These are phyloP conservation scores for Calonectria honghensis DNA, from an alignment of 2,329 filamentous ascomycete species.

Conservation along the genomic window DNA sequence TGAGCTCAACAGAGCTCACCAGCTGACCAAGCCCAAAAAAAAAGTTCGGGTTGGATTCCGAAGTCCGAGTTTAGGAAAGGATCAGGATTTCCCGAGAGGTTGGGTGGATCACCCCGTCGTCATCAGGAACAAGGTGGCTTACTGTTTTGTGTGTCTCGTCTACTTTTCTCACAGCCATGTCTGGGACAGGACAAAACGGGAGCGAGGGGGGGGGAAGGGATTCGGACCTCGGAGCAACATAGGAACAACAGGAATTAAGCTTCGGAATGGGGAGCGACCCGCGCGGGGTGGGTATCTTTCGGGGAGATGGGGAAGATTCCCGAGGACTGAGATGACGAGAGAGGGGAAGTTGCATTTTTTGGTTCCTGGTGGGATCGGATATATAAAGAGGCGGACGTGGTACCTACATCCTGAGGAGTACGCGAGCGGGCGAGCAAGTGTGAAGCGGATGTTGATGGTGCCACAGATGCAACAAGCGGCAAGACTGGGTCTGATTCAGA, in stretches of 20 bases:
- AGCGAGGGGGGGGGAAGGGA: neutral
- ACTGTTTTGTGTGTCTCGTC: neutral
- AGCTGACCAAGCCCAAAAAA: neutral
- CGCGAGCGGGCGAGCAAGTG: no score
- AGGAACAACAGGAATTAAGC: slow-evolving; percentile 12
- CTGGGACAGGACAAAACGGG: neutral
- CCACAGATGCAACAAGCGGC: neutral
- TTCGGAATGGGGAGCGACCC: slow-evolving; percentile 5
- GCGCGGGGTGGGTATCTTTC: neutral
- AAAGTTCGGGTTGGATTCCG: slow-evolving; percentile 15
- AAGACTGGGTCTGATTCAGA: neutral
- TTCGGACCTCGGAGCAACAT: neutral
- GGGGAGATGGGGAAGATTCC: slow-evolving; percentile 17
- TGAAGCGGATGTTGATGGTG: neutral
- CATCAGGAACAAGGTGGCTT: slow-evolving; percentile 6
- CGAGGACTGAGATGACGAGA: neutral
- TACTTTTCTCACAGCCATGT: neutral
- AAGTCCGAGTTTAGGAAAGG: neutral
- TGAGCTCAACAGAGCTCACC: neutral
- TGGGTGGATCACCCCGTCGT: slow-evolving; percentile 2
- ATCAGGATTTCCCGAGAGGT: slow-evolving; percentile 7
- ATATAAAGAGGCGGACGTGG: neutral
- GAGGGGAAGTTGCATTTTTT: neutral
- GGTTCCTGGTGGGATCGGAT: no score
- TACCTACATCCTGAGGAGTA: neutral